These are phyloP conservation scores for Emericellopsis atlantica DNA, from an alignment of 2,329 filamentous ascomycete genomes.

Conservation along the genomic window DNA sequence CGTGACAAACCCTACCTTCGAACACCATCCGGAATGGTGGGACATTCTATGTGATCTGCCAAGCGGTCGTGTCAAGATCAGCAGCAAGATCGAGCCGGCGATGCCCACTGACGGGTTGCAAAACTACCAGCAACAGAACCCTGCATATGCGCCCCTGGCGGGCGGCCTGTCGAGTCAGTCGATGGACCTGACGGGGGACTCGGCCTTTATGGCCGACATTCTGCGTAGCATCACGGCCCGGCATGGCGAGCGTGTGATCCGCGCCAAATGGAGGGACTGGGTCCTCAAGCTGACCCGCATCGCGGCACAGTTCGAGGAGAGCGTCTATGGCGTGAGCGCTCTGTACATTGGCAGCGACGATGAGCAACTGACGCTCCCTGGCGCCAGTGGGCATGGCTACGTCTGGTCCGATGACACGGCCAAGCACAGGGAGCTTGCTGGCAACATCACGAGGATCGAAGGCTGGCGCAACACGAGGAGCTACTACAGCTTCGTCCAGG, in stretches of 20 bases:
- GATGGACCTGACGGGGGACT: conserved; percentile 71
- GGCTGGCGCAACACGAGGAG: conserved; percentile 93
- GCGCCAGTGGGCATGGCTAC: conserved; percentile 74
- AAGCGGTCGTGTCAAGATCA: conserved; percentile 89
- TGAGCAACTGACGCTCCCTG: conserved; percentile 41
- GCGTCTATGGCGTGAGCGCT: conserved; percentile 84
- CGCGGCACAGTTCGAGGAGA: conserved; percentile 87
- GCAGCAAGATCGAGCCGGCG: conserved; percentile 70
- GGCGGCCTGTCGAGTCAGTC: conserved; percentile 25
- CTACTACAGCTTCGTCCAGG: conserved; percentile 92
- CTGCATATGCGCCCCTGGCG: conserved; percentile 36
- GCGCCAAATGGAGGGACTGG: conserved; percentile 89
- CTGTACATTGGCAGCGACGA: conserved; percentile 76
- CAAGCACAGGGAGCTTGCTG: conserved; percentile 76
- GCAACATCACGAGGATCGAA: conserved; percentile 86
- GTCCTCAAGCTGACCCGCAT: conserved; percentile 89
- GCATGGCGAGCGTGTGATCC: conserved; percentile 79
- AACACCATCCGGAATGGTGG: conserved; percentile 95
- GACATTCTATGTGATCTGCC: conserved; percentile 89
- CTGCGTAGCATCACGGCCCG: conserved; percentile 71
- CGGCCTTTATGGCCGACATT: conserved; percentile 79
- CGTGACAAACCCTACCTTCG: conserved; percentile 94
- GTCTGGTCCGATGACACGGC: conserved; percentile 81
- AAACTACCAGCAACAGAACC: conserved; percentile 77
- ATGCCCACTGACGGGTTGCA: conserved; percentile 71